Base-by-base conservation (phyloP, 1,284 basidiomycete species). In the Hypsizygus ulmarius region DNA sequence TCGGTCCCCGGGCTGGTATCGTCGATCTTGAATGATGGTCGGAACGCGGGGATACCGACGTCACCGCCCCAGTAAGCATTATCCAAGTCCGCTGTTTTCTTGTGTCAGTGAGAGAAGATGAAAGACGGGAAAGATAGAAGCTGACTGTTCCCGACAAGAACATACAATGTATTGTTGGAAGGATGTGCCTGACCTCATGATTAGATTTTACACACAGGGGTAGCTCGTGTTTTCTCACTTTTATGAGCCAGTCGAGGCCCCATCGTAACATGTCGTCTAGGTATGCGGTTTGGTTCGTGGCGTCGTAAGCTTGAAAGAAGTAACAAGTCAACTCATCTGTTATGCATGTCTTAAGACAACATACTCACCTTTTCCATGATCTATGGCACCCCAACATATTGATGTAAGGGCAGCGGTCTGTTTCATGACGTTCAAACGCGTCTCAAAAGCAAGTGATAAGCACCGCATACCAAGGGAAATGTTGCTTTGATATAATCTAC, bases 61-160 rank as follows among this genome's bases (percentile, higher is more conserved):
- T 97, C 93, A 2, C 91, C 91, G 44, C 94, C 91, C 91, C 92
- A 94, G 59, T 95, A 97, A 2, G 74, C 74, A 56, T 90, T 80
- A 64, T 94, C 89, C 19, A 79, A 59, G 41, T 78, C 61, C 12
- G 71, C 81, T 80, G 40, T 43, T 40, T 45, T 15, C 34, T 34
- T 29, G 36, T 7, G 19, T 43, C 8, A 38, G 39, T 44, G 43
- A 53, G 37, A 27, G 39, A 18, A 40, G 37, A 43, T 21, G 51
- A 29, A 14, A 48, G 12, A 43, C 36, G 32, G 35, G 34, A 30
- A 32, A 43, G 28, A 16, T 25, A 32, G 18, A 43, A 39, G 57
- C 65, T 58, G 62, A 74, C 82, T 74, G 46, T 80, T 72, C 27
- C 80, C 90, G 33, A 96, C 80, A 64, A 90, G 84, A 32, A 95